phyloP scores from a whole-genome alignment of 495 filamentous ascomycete genomes.

The Hypomontagnella monticulosa region DNA sequence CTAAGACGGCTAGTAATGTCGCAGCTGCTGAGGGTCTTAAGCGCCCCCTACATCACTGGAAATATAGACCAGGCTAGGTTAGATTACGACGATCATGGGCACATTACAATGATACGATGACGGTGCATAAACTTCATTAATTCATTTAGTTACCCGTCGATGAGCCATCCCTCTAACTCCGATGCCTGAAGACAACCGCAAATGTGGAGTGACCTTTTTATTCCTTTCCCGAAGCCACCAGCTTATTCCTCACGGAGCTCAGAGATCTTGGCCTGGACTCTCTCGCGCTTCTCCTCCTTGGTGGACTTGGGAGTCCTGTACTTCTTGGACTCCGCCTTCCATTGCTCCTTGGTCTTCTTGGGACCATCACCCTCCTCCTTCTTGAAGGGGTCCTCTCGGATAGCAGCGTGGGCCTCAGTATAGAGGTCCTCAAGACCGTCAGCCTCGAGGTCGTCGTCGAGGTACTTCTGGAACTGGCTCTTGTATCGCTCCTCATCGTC shows the following conservation, averaged over 20 bases:
- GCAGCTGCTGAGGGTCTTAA: neutral
- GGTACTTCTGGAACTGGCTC: constrained; percentile 96
- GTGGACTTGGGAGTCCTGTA: constrained; percentile 78
- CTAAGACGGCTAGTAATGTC: neutral
- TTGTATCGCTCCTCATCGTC: constrained; percentile 99
- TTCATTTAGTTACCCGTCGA: constrained; percentile 45
- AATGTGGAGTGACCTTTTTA: constrained; percentile 43
- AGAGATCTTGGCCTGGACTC: constrained; percentile 89
- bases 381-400: constrained; percentile 98
- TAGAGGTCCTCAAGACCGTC: constrained; percentile 98
- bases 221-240: constrained; percentile 37
- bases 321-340: constrained; percentile 96
- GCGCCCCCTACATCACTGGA: neutral
- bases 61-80: neutral
- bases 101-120: constrained; percentile 38
- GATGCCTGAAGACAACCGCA: constrained; percentile 47
- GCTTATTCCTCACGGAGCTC: constrained; percentile 65
- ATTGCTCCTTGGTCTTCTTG: constrained; percentile 96
- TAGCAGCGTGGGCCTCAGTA: constrained; percentile 91
- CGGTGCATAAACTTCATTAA: constrained; percentile 48
- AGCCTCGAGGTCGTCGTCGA: constrained; percentile 94
- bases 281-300: constrained; percentile 78
- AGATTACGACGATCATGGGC: constrained; percentile 1
- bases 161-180: constrained; percentile 49
- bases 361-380: constrained; percentile 79